phyloP scores from a whole-genome alignment of 2,329 filamentous ascomycete genomes.

The Alternaria brassicicola region DNA sequence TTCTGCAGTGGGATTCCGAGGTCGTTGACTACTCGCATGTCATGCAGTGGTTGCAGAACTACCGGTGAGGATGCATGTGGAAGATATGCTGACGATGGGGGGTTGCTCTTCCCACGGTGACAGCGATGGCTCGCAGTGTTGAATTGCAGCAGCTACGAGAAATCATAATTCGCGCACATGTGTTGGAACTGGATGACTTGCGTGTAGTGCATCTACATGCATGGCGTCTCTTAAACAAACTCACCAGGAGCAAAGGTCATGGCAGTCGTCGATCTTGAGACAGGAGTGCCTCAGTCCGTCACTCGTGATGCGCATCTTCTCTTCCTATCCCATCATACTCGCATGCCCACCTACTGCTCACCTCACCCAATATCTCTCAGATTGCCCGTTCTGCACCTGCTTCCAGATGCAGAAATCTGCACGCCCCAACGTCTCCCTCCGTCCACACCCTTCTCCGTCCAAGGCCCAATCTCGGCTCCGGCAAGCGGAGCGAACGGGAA shows the following conservation, averaged over 20 bases:
- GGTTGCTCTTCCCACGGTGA: neutral
- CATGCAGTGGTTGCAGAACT: neutral
- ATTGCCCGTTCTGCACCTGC: neutral
- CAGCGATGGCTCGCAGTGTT: neutral
- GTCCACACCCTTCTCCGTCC: neutral
- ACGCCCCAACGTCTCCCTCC: neutral
- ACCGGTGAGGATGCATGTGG: neutral
- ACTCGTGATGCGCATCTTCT: neutral
- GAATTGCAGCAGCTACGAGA: neutral
- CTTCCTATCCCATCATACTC: neutral
- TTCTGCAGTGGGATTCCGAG: neutral
- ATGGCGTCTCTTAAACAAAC: neutral
- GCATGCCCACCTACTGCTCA: neutral
- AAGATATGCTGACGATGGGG: neutral
- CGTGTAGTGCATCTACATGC: neutral
- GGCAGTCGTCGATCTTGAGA: neutral
- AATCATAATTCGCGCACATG: neutral
- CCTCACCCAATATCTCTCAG: neutral
- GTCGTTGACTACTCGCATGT: neutral
- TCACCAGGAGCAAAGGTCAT: neutral
- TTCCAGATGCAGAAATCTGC: neutral
- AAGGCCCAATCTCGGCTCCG: neutral
- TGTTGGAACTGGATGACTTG: neutral
- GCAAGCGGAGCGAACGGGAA: conserved; percentile 5
- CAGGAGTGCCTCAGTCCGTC: neutral